Base-by-base conservation (phyloP, 176 grass and related monocot genomes). In the Cymbopogon citratus region DNA sequence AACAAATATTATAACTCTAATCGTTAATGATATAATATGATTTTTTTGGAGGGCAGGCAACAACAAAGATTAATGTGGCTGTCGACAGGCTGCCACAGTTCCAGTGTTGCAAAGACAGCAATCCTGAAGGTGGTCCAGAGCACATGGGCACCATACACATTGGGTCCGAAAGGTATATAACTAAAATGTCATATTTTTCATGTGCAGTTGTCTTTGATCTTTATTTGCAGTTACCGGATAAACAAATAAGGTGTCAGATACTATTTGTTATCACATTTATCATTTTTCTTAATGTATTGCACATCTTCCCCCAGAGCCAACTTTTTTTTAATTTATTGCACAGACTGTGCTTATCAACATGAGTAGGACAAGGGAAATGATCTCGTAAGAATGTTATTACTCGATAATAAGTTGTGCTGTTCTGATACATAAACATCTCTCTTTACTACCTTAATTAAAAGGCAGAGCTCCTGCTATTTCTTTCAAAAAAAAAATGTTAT, bases 61-160 rank as follows among this genome's bases (percentile, higher is more conserved):
- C 96, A 75, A 98, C 96, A 77, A 98, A 98, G 85, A 95, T 98
- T 88, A 98, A 98, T 24, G 77, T 98, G 33, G 96, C 92, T 84
- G 96, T 98, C 85, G 77, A 94, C 92, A 95, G 43, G 76, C 75
- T 98, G 84, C 96, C 96, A 38, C 92, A 98, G 74, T 98, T 98
- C 75, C 16, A 54, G 4, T 98, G 92, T 88, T 98, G 88, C 83
- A 88, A 88, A 86, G 63, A 52, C 68, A 89, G 73, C 60, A 89
- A 75, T 38, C 84, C 67, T 84, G 80, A 90, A 40, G 85, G 85
- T 82, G 92, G 92, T 64, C 96, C 87, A 76, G 89, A 98, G 78
- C 96, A 98, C 87, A 78, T 95, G 73, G 92, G 96, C 38, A 98
- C 96, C 66, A 98, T 98, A 86, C 96, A 98, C 85, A 93, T 98